phyloP scores from a whole-genome alignment of 495 filamentous ascomycete species.

The Lophiotrema nucula region DNA sequence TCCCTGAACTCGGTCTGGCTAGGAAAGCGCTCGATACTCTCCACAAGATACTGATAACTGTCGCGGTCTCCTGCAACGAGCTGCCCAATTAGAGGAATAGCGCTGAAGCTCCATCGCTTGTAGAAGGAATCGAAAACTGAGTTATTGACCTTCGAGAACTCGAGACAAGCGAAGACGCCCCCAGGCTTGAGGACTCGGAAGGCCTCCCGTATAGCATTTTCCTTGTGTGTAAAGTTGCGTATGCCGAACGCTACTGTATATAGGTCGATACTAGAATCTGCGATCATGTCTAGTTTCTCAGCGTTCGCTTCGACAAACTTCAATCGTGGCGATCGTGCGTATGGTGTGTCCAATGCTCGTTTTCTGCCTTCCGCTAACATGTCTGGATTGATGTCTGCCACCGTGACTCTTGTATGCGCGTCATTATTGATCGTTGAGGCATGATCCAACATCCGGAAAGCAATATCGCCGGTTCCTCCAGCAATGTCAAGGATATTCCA shows the following conservation, averaged over 20 bases:
- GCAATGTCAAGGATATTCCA: slow-evolving; percentile 95
- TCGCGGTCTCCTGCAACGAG: slow-evolving; percentile 90
- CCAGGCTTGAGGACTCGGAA: slow-evolving; percentile 88
- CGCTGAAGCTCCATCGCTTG: slow-evolving; percentile 92
- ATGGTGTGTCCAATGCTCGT: slow-evolving; percentile 61
- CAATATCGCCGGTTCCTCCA: slow-evolving; percentile 96
- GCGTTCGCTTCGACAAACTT: slow-evolving; percentile 87
- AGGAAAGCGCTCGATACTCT: slow-evolving; percentile 95
- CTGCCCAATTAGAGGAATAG: slow-evolving; percentile 93
- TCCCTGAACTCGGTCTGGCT: slow-evolving; percentile 75
- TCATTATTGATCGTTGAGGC: slow-evolving; percentile 79
- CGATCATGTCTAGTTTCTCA: slow-evolving; percentile 68
- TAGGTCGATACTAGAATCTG: slow-evolving; percentile 68
- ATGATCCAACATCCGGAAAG: slow-evolving; percentile 93
- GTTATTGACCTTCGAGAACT: slow-evolving; percentile 83
- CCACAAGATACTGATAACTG: slow-evolving; percentile 97
- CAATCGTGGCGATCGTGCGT: slow-evolving; percentile 58
- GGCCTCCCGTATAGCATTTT: slow-evolving; percentile 74
- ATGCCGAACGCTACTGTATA: slow-evolving; percentile 99
- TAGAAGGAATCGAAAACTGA: slow-evolving; percentile 77
- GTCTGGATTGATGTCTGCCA: slow-evolving; percentile 90
- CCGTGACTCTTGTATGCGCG: slow-evolving; percentile 73
- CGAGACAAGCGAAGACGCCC: slow-evolving; percentile 93
- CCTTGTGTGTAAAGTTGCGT: slow-evolving; percentile 90
- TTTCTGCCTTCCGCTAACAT: slow-evolving; percentile 89